Percentiles rank a stretch among this genome's conserved stretches.
These are phyloP conservation scores for Plasmodium relictum DNA, from an alignment of 169 alveolate species.

Conservation along the genomic window DNA sequence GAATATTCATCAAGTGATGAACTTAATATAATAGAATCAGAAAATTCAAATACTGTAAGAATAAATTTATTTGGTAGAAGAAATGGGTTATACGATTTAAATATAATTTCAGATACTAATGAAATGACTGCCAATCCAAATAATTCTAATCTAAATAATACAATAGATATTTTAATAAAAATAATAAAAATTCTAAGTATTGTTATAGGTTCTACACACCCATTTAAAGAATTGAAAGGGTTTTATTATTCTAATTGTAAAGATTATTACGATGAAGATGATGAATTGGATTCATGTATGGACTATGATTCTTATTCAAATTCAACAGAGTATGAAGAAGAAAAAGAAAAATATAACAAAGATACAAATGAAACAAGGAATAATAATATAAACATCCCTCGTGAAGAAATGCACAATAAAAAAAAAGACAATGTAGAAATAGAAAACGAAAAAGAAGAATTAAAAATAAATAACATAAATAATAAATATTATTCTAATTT, in stretches of 20 bases:
- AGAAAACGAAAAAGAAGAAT: slow-evolving; percentile 2
- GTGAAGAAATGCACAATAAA: not conserved
- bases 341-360: not conserved
- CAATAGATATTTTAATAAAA: slow-evolving; percentile 49
- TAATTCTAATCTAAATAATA: slow-evolving; percentile 12
- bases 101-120: not conserved
- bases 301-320: not conserved
- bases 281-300: not conserved
- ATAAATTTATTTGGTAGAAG: slow-evolving; percentile 7
- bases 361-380: not conserved
- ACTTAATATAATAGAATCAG: not conserved
- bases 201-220: slow-evolving; percentile 24
- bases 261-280: not conserved
- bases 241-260: slow-evolving; percentile 33
- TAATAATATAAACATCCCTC: not conserved
- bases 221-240: slow-evolving; percentile 35
- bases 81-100: not conserved
- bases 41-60: not conserved
- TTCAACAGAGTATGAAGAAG: not conserved
- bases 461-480: not conserved
- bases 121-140: slow-evolving; percentile 6
- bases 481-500: too few species aligned
- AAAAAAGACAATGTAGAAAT: slow-evolving; percentile 10
- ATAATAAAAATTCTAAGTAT: slow-evolving; percentile 41
- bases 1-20: slow-evolving; percentile 40